Evolutionary conservation across 768 basidiomycete genomes (phyloP), one percentile per base, ranked within the genome.

Genomic region (Galerina sulciceps): DNA sequence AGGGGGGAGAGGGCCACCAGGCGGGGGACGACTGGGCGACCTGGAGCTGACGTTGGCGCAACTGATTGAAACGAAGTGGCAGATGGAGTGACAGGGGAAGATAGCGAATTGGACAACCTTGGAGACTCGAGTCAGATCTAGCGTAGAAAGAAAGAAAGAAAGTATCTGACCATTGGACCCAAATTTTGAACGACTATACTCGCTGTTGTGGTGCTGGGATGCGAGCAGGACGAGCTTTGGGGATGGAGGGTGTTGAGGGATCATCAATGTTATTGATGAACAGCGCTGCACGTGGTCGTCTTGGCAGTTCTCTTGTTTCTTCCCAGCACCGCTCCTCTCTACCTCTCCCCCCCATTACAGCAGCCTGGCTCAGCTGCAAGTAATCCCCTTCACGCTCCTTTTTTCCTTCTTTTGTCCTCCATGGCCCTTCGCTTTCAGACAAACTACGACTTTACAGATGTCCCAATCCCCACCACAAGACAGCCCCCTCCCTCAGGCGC

Each of bases 161-260:
- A 20, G 36, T 47, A 40, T 51, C 53, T 15, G 47, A 77, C 79
- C 79, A 53, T 72, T 60, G 23, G 66, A 60, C 5, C 90, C 91
- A 58, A 84, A 87, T 71, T 91, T 91, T 22, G 85, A 70, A 53
- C 82, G 80, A 65, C 83, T 89, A 69, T 93, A 91, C 44, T 88
- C 84, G 74, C 87, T 89, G 55, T 67, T 53, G 63, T 92, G 91
- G 72, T 91, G 88, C 64, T 92, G 90, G 6, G 89, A 91, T 2
- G 89, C 89, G 15, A 93, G 75, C 2, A 67, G 72, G 1, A 80
- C 77, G 47, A 89, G 81, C 79, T 86, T 63, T 6, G 51, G n/a
- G n/a, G n/a, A n/a, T n/a, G n/a, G n/a, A n/a, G n/a, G n/a, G n/a
- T n/a, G n/a, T n/a, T n/a, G n/a, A n/a, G n/a, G n/a, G n/a, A n/a